Conservation (phyloP, 768 basidiomycete genomes). For the Tylopilus sp. region DNA sequence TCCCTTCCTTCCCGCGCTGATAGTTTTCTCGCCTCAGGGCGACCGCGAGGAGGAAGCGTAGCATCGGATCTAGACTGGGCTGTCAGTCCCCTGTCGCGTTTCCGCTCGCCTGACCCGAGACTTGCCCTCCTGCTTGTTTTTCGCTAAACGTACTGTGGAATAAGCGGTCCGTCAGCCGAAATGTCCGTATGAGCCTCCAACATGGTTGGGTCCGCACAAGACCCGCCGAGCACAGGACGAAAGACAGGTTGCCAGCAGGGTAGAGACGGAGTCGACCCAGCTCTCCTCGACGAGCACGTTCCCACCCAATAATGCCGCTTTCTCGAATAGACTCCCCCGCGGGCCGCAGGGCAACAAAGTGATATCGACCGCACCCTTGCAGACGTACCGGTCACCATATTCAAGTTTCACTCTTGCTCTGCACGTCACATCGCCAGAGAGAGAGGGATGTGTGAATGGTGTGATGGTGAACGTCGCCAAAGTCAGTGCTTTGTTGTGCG, state of each 20-base stretch:
- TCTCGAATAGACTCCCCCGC: constrained; percentile 47
- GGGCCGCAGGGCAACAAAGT: constrained; percentile 53
- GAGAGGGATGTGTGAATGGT: constrained; percentile 36
- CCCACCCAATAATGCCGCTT: constrained; percentile 47
- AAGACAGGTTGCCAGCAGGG: constrained; percentile 45
- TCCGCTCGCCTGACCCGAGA: constrained; percentile 66
- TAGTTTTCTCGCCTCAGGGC: too few species aligned
- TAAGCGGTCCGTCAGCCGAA: too few species aligned
- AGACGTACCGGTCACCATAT: constrained; percentile 48
- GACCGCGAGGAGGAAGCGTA: constrained; percentile 57
- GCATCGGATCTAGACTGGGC: constrained; percentile 57
- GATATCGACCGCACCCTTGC: constrained; percentile 61
- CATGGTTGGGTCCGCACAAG: too few species aligned
- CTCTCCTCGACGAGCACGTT: constrained; percentile 67
- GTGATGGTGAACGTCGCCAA: too few species aligned
- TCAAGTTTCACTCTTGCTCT: constrained; percentile 31
- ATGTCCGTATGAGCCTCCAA: too few species aligned
- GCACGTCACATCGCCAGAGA: constrained; percentile 29
- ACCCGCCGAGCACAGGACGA: too few species aligned
- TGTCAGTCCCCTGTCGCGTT: background rate
- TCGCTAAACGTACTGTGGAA: constrained; percentile 54
- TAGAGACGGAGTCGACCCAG: constrained; percentile 42
- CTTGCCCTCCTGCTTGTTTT: constrained; percentile 43
- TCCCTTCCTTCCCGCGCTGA: too few species aligned
- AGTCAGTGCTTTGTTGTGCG: too few species aligned